Evolutionary conservation across 228 moss, liverwort and hornwort genomes (phyloP), one percentile per base, ranked within the genome.

Genomic region (Sphagnum magellanicum): DNA sequence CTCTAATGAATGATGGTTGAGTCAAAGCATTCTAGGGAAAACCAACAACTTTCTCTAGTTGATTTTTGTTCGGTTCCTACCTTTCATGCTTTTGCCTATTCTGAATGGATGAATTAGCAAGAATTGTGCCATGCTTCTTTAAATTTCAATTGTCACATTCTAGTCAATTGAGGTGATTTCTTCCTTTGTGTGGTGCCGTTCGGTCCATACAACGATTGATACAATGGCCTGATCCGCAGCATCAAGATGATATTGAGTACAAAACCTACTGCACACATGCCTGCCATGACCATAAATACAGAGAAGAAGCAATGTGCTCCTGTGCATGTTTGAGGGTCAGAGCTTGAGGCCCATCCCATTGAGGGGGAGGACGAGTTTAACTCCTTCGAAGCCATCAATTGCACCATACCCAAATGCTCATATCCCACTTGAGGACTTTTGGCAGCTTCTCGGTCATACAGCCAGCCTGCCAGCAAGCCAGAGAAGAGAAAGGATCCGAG

Each of bases 401-500:
- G 55, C 9, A 55, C 55, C 55, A 4, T 8, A 8, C 12, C 12
- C 55, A 55, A 4, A 55, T 55, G 55, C 55, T 53, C 51, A 5
- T 16, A 15, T 47, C 10, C 60, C 49, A 60, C 9, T 11, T 11
- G 32, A 48, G 5, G 12, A 50, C 46, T 5, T 63, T 17, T 63
- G 10, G 53, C 74, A 70, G 67, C 50, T 52, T 87, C 87, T 9
- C 64, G 68, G 16, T 87, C 87, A 50, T 87, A 87, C 0, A 83
- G 63, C 46, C 69, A 74, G 7, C 87, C 87, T 11, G 87, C 81
- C 1, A 87, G 46, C 4, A 83, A 51, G 0, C 81, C 83, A 0
- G 87, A 87, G 63, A 87, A 81, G 9, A 87, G 69, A 51, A 87
- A 66, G 49, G 87, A 78, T 50, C 79, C 87, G 4, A 87, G 55